Conservation (phyloP, 1,284 basidiomycete species). For the Abortiporus biennis region DNA sequence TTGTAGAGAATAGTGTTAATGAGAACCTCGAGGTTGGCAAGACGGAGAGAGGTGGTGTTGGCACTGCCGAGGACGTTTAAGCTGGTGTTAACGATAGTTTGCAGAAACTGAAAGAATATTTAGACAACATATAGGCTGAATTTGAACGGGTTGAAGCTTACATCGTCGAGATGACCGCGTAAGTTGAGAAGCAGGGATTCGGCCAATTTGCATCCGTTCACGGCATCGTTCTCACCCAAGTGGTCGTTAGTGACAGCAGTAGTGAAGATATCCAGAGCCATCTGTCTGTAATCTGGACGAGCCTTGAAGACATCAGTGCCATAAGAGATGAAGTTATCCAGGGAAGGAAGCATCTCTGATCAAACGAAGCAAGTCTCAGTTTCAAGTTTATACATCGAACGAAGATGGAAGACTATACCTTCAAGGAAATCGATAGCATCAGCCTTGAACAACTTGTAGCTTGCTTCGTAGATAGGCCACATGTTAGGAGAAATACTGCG, state of each 20-base stretch:
- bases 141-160: slow-evolving; percentile 27
- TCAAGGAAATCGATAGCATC: slow-evolving; percentile 85
- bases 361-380: too few species aligned
- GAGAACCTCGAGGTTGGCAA: slow-evolving; percentile 79
- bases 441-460: slow-evolving; percentile 81
- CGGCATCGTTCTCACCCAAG: slow-evolving; percentile 78
- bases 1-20: slow-evolving; percentile 87
- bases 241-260: slow-evolving; percentile 68
- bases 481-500: slow-evolving; percentile 72
- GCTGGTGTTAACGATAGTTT: slow-evolving; percentile 55
- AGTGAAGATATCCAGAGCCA: slow-evolving; percentile 82
- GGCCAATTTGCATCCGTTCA: slow-evolving; percentile 82
- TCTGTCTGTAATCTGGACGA: slow-evolving; percentile 72
- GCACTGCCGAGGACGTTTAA: slow-evolving; percentile 52
- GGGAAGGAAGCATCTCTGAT: slow-evolving; percentile 81
- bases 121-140: not conserved
- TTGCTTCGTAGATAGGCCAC: slow-evolving; percentile 85
- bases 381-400: not conserved
- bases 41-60: slow-evolving; percentile 59
- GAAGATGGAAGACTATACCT: slow-evolving; percentile 34
- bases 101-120: slow-evolving; percentile 32
- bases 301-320: slow-evolving; percentile 73
- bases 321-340: slow-evolving; percentile 89
- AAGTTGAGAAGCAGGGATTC: slow-evolving; percentile 81
- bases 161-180: slow-evolving; percentile 72